phyloP scores from a whole-genome alignment of 2,329 filamentous ascomycete species.

The Colletotrichum tamarilloi region DNA sequence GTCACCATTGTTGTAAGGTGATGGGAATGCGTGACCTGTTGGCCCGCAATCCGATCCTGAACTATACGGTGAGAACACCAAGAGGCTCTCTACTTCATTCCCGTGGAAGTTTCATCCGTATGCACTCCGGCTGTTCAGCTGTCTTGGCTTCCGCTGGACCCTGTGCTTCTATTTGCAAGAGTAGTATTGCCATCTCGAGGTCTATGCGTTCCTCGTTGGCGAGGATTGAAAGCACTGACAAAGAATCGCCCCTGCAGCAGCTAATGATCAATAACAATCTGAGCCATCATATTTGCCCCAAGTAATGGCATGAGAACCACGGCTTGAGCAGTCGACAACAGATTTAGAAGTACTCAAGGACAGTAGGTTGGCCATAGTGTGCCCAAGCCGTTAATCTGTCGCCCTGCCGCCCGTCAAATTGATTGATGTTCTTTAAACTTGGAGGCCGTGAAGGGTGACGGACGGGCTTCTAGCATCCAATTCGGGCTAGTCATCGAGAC shows the following conservation, averaged over 20 bases:
- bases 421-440: background rate
- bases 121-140: conserved; percentile 6
- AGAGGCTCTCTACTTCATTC: background rate
- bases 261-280: conserved; percentile 6
- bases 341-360: background rate
- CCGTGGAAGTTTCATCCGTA: conserved; percentile 33
- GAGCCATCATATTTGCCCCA: conserved; percentile 26
- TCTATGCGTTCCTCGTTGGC: conserved; percentile 8
- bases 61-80: background rate
- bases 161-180: conserved; percentile 14
- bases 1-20: background rate
- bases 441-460: conserved; percentile 10
- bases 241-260: background rate
- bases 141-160: conserved; percentile 21
- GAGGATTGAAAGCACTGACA: conserved; percentile 20
- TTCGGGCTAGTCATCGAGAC: conserved; percentile 5
- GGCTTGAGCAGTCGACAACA: background rate
- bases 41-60: conserved; percentile 20
- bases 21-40: conserved; percentile 1
- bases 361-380: background rate
- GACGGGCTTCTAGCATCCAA: conserved; percentile 1
- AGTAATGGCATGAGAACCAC: conserved; percentile 19
- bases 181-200: conserved; percentile 9
- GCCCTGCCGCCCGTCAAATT: conserved; percentile 1
- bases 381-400: conserved; percentile 5